These are phyloP conservation scores for Tetrahymena malaccensis DNA, from an alignment of 73 alveolate genomes.

Conservation along the genomic window DNA sequence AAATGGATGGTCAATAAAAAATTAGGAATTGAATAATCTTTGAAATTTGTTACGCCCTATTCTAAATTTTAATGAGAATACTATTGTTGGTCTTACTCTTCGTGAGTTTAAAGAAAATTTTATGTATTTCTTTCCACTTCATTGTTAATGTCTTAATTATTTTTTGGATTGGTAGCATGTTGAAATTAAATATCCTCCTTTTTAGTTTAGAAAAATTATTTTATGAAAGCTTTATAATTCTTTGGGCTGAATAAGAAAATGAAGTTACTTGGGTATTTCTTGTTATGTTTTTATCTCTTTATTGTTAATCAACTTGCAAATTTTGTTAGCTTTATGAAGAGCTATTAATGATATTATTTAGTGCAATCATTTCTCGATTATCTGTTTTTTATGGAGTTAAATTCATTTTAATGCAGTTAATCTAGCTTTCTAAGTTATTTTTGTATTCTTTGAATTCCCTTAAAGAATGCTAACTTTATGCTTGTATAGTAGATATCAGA, in stretches of 20 bases:
- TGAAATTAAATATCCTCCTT: background rate
- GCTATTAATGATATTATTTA: background rate
- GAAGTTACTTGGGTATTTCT: background rate
- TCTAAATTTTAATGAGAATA: background rate
- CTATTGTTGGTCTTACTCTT: background rate
- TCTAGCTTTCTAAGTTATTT: background rate
- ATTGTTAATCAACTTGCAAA: background rate
- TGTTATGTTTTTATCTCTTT: too few relatives aligned
- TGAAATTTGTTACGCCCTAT: too few relatives aligned
- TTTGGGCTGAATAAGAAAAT: too few relatives aligned
- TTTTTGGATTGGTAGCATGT: background rate
- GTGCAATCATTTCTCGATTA: too few relatives aligned
- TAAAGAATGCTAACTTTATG: background rate
- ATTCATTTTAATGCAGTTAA: background rate
- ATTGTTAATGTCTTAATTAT: background rate
- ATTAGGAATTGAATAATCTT: too few relatives aligned
- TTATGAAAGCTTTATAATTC: background rate
- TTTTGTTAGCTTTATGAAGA: background rate
- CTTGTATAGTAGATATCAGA: background rate
- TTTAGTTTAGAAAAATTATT: too few relatives aligned
- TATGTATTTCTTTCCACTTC: background rate
- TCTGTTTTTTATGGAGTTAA: background rate
- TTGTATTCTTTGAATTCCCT: too few relatives aligned
- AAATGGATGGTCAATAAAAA: too few relatives aligned
- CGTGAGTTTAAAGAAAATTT: background rate